Conservation (phyloP, 257 asterid genomes). For the Mentha longifolia region DNA sequence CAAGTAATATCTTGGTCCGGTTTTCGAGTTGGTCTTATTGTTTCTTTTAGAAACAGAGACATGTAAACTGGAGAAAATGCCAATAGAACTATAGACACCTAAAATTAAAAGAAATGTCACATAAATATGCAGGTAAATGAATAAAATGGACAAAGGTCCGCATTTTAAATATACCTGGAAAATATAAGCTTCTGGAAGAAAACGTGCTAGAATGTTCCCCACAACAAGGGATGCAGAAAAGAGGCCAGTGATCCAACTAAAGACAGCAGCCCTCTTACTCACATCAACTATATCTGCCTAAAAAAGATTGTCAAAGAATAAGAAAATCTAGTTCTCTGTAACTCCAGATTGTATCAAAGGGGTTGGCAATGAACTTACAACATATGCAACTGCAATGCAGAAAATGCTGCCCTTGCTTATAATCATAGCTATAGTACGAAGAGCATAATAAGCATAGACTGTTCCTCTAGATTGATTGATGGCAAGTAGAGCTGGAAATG, state of each 20-base stretch:
- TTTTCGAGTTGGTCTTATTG: slow-evolving; percentile 51
- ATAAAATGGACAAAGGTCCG: not conserved
- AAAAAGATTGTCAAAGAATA: slow-evolving; percentile 8
- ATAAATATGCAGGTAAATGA: slow-evolving; percentile 13
- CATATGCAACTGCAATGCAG: slow-evolving; percentile 88
- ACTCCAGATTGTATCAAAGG: slow-evolving; percentile 1
- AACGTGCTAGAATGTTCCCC: slow-evolving; percentile 83
- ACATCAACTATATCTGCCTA: slow-evolving; percentile 88
- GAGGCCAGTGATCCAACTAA: slow-evolving; percentile 90
- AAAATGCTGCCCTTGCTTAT: slow-evolving; percentile 96
- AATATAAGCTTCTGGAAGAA: slow-evolving; percentile 73
- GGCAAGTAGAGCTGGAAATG: slow-evolving; percentile 78
- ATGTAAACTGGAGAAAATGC: slow-evolving; percentile 69
- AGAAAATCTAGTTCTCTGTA: slow-evolving; percentile 12
- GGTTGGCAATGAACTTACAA: slow-evolving; percentile 55
- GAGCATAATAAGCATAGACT: slow-evolving; percentile 76
- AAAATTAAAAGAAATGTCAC: slow-evolving; percentile 34
- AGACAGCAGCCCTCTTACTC: slow-evolving; percentile 69
- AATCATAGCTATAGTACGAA: slow-evolving; percentile 72
- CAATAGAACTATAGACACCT: slow-evolving; percentile 82
- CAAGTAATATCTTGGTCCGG: slow-evolving; percentile 40
- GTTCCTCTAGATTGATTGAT: slow-evolving; percentile 68
- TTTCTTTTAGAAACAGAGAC: slow-evolving; percentile 70
- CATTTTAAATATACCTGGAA: slow-evolving; percentile 58
- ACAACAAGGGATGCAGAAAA: slow-evolving; percentile 89